Base-by-base conservation (phyloP, 768 basidiomycete genomes). In the Psilocybe tampanensis region DNA sequence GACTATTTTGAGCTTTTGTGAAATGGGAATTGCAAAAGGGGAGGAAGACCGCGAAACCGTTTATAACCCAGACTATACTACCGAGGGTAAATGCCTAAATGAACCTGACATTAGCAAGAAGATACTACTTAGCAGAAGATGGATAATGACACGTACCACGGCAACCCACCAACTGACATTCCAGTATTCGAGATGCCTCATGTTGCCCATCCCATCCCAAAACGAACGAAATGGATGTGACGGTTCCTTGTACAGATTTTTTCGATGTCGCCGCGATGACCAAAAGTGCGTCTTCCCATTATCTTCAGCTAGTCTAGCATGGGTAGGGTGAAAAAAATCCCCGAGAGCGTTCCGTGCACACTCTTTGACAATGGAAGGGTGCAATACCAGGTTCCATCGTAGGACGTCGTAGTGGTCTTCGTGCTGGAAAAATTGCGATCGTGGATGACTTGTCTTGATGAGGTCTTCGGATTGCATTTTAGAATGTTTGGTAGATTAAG, bases 21-120 rank as follows among this genome's bases (percentile, higher is more conserved):
- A 71, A 65, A 26, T 70, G 61, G 56, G 55, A 64, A 68, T 56
- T 59, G 68, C 60, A 29, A 51, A 80, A 72, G 0, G 84, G 84
- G 3, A 84, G 74, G 64, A 82, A 84, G 3, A 77, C 74, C 43
- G 78, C 63, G 60, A 84, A 84, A 12, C 83, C 84, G 62, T 86
- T 86, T 47, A 83, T 68, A 12, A 84, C 80, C 84, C 84, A 80
- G 7, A 80, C 74, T 9, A 77, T 67, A 47, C 74, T 77, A 29
- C 81, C 80, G 17, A 74, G 54, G 0, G 76, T 77, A 59, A 80
- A 80, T 3, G 65, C 60, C 76, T 76, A 24, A 4, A 18, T 32
- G 44, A 17, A 39, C n/a, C n/a, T n/a, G n/a, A 15, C 9, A 12
- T 29, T 29, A 52, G 36, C 21, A 44, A 33, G 6, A n/a, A 36